These are phyloP conservation scores for Chrysoporthe deuterocubensis DNA, from an alignment of 2,329 filamentous ascomycete species.

Conservation along the genomic window DNA sequence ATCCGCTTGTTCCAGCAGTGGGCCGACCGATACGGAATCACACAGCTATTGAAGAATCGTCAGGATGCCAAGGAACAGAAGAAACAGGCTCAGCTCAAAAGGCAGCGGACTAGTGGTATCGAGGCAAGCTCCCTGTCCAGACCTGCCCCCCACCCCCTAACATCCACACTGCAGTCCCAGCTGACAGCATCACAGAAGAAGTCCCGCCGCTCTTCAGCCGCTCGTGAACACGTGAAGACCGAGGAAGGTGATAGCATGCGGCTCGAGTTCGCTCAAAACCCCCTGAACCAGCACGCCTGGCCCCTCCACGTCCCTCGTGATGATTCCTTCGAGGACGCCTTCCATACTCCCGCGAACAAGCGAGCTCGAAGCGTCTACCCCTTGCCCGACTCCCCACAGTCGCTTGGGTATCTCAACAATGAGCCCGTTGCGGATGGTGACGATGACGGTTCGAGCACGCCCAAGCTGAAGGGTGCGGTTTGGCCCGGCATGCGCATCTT, in stretches of 20 bases:
- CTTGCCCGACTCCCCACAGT: slow-evolving; percentile 20
- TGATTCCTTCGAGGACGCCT: slow-evolving; percentile 4
- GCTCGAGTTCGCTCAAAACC: slow-evolving; percentile 5
- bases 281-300: slow-evolving; percentile 20
- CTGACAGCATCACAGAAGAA: slow-evolving; percentile 18
- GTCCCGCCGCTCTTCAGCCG: background rate
- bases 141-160: background rate
- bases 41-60: slow-evolving; percentile 75
- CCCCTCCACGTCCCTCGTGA: slow-evolving; percentile 14
- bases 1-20: slow-evolving; percentile 76
- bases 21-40: slow-evolving; percentile 74
- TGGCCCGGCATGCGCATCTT: slow-evolving; percentile 84
- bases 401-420: slow-evolving; percentile 6
- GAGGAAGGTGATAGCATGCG: slow-evolving; percentile 9
- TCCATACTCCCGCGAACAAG: slow-evolving; percentile 12
- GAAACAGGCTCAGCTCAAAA: slow-evolving; percentile 27
- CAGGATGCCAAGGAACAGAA: slow-evolving; percentile 77
- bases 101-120: background rate
- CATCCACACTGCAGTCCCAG: background rate
- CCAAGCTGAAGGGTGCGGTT: slow-evolving; percentile 70
- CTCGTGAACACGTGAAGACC: slow-evolving; percentile 14
- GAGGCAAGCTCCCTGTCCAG: slow-evolving; percentile 9
- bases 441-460: slow-evolving; percentile 37
- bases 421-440: slow-evolving; percentile 33
- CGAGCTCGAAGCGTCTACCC: slow-evolving; percentile 11